Evolutionary conservation across 805 yeast species (phyloP), one percentile per base, ranked within the genome.

Genomic region (Lipomyces spencermartinsiae): DNA sequence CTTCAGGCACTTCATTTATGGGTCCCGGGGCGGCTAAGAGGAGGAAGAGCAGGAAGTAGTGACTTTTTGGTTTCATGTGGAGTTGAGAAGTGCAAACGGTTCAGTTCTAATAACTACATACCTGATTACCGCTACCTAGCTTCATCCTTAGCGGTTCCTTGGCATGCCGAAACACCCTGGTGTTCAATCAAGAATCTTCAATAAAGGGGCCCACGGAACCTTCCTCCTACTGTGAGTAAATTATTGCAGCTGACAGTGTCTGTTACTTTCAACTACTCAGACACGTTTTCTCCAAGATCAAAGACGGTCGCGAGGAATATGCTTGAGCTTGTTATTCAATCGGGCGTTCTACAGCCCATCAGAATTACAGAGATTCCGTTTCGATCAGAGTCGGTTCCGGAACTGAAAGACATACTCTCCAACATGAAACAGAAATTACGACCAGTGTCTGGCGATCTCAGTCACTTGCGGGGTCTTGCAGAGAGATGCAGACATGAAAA

Each of bases 261-360:
- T 1, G 83, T 90, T 51, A 82, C 92, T 31, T 81, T 90, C 54
- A 95, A 91, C 75, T 85, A 85, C 65, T 92, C 93, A 86, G 74
- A 76, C 1, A 66, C 71, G 0, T 87, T 93, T 68, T 82, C 83
- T 53, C 74, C 74, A 4, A 82, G 82, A 37, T 83, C 89, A 9
- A 85, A 85, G 72, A 64, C 71, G 0, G 78, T 84, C n/a, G 88
- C 91, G 0, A 81, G 82, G 63, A 82, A 82, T 25, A 83, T 91
- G 9, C 77, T 92, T 14, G 61, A 71, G 39, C 60, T 67, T 80
- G 33, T 69, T 78, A 14, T 72, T 74, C 31, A 69, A 73, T 60
- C 43, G 70, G 25, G 8, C 31, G 59, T 64, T 14, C 71, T 72
- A 54, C 66, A 73, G 9, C 63, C 72, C 60, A 71, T 68, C 60